Base-by-base conservation (phyloP, 306 rosid genomes). In the Quillaja saponaria region DNA sequence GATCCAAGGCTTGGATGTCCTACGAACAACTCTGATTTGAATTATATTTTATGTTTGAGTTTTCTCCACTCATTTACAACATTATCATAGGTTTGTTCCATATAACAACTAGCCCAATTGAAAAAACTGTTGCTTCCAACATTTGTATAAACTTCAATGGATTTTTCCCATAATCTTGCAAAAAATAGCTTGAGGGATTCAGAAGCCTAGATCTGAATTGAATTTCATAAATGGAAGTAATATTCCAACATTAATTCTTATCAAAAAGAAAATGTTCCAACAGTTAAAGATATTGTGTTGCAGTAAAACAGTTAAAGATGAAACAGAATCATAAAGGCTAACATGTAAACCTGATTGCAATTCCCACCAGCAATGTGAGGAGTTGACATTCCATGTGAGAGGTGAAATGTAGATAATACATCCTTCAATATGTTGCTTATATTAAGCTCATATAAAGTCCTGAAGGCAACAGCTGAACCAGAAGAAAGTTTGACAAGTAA, bases 401-500 rank as follows among this genome's bases (percentile, higher is more conserved):
- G 77, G 55, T 85, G 84, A 66, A 62, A 80, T 49, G 82, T 75
- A 67, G 95, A 79, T 75, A 90, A 75, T 49, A 87, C 68, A 40
- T 87, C 90, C 81, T 80, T 94, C 77, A 90, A 58, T 55, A 76
- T 72, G 72, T 75, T 80, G 82, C 96, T 80, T 73, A 94, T 78
- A 68, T 85, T 80, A 31, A 90, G 90, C 75, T 87, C 97, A 68
- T 85, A 81, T 38, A 87, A 79, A 48, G 84, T 79, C 76, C 76
- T 85, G 76, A 94, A 85, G 58, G 99, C 97, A 66, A 81, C 21
- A 65, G 73, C 63, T 59, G 99, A 94, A 66, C 95, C 91, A 25
- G 96, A 90, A 68, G 90, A 76, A 68, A 94, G 86, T 71, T 83
- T 81, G 76, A 75, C 95, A 44, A 94, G 96, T 49, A 94, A 35